phyloP scores from a whole-genome alignment of 2,329 filamentous ascomycete genomes.

The Aspergillus ruber region DNA sequence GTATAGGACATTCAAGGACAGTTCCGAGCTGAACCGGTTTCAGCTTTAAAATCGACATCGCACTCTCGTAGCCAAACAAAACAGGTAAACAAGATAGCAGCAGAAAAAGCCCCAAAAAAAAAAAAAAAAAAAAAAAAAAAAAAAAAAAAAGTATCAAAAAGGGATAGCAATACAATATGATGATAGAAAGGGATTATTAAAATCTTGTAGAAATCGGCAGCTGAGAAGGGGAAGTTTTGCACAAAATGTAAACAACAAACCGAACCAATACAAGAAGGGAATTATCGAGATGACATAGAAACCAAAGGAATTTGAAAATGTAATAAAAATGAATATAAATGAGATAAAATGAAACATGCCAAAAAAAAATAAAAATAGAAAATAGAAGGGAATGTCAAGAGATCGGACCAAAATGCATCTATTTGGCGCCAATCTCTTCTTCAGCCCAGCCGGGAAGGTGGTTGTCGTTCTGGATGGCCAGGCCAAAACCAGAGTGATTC shows the following conservation, averaged over 20 bases:
- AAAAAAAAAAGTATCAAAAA: slow-evolving; percentile 25
- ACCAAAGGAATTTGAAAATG: slow-evolving; percentile 16
- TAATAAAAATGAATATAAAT: slow-evolving; percentile 14
- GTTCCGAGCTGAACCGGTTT: slow-evolving; percentile 18
- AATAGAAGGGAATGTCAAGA: slow-evolving; percentile 11
- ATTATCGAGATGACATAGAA: slow-evolving; percentile 12
- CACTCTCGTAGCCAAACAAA: slow-evolving; percentile 12
- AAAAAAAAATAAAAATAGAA: background rate
- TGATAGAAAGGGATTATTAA: slow-evolving; percentile 25
- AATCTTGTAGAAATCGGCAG: slow-evolving; percentile 20
- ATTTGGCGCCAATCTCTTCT: slow-evolving; percentile 56
- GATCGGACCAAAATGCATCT: slow-evolving; percentile 9
- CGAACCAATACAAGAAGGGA: slow-evolving; percentile 21
- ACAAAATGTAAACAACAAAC: slow-evolving; percentile 14
- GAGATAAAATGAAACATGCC: slow-evolving; percentile 7
- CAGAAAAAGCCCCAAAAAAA: background rate
- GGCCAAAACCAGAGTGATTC: slow-evolving; percentile 51
- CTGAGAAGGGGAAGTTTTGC: slow-evolving; percentile 19
- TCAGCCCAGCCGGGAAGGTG: slow-evolving; percentile 58
- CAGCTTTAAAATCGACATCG: slow-evolving; percentile 16
- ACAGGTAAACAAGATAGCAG: background rate
- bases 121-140: slow-evolving; percentile 10
- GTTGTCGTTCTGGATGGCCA: slow-evolving; percentile 54
- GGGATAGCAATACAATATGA: slow-evolving; percentile 33
- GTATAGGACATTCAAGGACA: slow-evolving; percentile 14